phyloP scores from a whole-genome alignment of 208 protist genomes.

The Leishmania tarentolae region DNA sequence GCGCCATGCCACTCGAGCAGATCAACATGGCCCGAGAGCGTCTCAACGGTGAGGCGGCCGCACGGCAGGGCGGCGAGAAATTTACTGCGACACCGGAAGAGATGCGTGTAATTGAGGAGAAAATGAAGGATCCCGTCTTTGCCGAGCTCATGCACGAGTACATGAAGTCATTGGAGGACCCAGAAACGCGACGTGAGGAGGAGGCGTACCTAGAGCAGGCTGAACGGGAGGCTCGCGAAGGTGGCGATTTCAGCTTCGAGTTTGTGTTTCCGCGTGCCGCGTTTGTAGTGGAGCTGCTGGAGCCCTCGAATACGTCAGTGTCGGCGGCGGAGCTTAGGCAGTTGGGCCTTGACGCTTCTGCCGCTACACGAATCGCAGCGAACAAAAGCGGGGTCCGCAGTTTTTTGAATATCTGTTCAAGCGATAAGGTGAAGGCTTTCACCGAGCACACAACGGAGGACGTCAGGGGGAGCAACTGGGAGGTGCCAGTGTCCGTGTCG shows the following conservation, averaged over 20 bases:
- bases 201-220: conserved; percentile 90
- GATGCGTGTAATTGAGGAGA: conserved; percentile 71
- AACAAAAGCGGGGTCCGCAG: conserved; percentile 20
- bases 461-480: conserved; percentile 77
- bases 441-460: conserved; percentile 73
- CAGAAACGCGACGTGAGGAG: conserved; percentile 84
- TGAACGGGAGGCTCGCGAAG: conserved; percentile 79
- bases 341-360: conserved; percentile 2
- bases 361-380: neutral
- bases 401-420: conserved; percentile 82
- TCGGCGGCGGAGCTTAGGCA: conserved; percentile 17
- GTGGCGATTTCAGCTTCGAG: conserved; percentile 90
- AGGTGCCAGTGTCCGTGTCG: conserved; percentile 86
- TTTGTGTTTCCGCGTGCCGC: conserved; percentile 85
- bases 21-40: conserved; percentile 47
- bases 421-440: conserved; percentile 82
- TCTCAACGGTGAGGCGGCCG: conserved; percentile 1
- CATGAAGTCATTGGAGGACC: conserved; percentile 86
- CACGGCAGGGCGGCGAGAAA: conserved; percentile 5
- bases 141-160: conserved; percentile 88
- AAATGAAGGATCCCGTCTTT: conserved; percentile 92
- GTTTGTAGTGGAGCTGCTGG: conserved; percentile 85
- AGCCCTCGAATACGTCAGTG: conserved; percentile 37
- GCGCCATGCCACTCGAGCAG: conserved; percentile 63
- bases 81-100: conserved; percentile 83